These are phyloP conservation scores for Tetracladium maxilliforme DNA, from an alignment of 2,329 filamentous ascomycete species.

Conservation along the genomic window DNA sequence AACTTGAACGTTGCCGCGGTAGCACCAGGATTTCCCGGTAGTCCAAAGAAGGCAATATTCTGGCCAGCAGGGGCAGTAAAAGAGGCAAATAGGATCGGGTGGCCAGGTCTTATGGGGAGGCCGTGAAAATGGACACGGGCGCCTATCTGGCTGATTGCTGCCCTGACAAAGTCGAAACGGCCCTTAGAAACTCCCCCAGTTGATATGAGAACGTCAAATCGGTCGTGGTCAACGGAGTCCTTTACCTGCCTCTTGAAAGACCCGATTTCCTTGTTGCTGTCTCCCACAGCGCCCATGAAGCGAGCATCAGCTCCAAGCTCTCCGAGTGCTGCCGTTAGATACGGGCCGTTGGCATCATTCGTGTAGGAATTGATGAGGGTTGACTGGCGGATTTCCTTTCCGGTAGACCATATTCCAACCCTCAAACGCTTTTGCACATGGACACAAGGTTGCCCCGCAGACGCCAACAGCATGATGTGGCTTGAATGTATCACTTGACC, in stretches of 20 bases:
- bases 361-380: too few species aligned
- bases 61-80: conserved; percentile 4
- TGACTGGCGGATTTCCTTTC: too few species aligned
- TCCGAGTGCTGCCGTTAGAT: conserved; percentile 7
- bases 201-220: conserved; percentile 12
- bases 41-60: conserved; percentile 11
- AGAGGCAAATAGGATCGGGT: conserved; percentile 13
- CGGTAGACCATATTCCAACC: too few species aligned
- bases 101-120: conserved; percentile 14
- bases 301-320: conserved; percentile 6
- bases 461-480: conserved; percentile 12
- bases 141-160: conserved; percentile 8
- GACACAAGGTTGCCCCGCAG: too few species aligned
- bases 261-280: conserved; percentile 9
- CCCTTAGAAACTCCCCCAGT: conserved; percentile 15
- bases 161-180: conserved; percentile 11
- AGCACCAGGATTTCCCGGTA: conserved; percentile 13
- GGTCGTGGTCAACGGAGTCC: conserved; percentile 4
- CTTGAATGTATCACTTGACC: conserved; percentile 6
- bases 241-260: conserved; percentile 7
- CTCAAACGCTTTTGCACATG: too few species aligned
- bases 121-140: conserved; percentile 12
- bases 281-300: too few species aligned
- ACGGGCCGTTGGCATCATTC: conserved; percentile 12
- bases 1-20: conserved; percentile 14